phyloP scores from a whole-genome alignment of 2,329 filamentous ascomycete genomes.

The Thelonectria blattea region DNA sequence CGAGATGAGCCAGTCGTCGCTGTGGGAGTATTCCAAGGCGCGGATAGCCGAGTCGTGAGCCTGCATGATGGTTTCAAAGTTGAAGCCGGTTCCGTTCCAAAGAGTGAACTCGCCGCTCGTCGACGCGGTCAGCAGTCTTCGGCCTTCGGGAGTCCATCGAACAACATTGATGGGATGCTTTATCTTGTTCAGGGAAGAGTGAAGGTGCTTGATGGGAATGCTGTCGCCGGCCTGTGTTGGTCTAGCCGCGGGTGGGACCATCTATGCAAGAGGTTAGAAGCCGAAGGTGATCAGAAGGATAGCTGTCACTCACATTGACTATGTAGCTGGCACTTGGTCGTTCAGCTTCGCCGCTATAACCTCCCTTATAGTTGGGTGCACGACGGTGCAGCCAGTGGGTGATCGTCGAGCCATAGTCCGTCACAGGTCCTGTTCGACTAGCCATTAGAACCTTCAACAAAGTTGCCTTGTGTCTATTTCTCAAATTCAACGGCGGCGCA shows the following conservation, averaged over 20 bases:
- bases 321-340: slow-evolving; percentile 89
- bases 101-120: slow-evolving; percentile 97
- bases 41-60: slow-evolving; percentile 90
- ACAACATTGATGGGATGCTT: slow-evolving; percentile 98
- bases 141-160: slow-evolving; percentile 95
- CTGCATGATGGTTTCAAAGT: slow-evolving; percentile 99
- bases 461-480: slow-evolving; percentile 12
- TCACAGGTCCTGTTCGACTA: slow-evolving; percentile 73
- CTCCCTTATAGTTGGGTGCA: slow-evolving; percentile 70
- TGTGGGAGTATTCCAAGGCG: slow-evolving; percentile 87
- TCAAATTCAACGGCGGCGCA: slow-evolving; percentile 11
- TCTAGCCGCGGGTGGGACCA: slow-evolving; percentile 83
- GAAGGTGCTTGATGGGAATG: slow-evolving; percentile 92
- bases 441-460: slow-evolving; percentile 29
- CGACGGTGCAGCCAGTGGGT: slow-evolving; percentile 91
- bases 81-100: slow-evolving; percentile 99
- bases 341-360: slow-evolving; percentile 76
- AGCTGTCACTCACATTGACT: slow-evolving; percentile 70
- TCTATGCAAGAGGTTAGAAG: slow-evolving; percentile 55
- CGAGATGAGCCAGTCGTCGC: slow-evolving; percentile 95
- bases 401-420: slow-evolving; percentile 89
- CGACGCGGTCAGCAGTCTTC: slow-evolving; percentile 87
- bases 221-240: slow-evolving; percentile 79
- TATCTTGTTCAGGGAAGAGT: slow-evolving; percentile 98
- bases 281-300: slow-evolving; percentile 22